Evolutionary conservation across 305 asterid genomes (phyloP).

Genomic region (Fraxinus dipetala): DNA sequence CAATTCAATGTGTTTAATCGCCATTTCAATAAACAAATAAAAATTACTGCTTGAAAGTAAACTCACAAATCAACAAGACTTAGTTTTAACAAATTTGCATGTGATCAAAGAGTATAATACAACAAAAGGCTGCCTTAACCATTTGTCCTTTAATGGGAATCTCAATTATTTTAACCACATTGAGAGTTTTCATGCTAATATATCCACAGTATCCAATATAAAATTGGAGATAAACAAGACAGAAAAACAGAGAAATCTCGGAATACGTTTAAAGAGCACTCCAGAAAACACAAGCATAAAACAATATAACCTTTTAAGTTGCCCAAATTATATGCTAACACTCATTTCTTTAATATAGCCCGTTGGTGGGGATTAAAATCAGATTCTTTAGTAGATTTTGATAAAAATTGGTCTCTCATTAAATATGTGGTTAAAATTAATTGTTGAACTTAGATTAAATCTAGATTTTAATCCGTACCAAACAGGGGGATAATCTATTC

Average conservation of each 20-base stretch:
- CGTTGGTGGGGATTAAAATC: too few species aligned
- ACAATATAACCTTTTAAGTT: conserved; percentile 42
- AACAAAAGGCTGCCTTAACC: conserved; percentile 41
- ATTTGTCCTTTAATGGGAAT: conserved; percentile 54
- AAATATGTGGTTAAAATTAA: too few species aligned
- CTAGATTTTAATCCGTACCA: too few species aligned
- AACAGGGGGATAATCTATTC: background rate
- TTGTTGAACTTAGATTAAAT: too few species aligned
- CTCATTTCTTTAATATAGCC: conserved; percentile 7
- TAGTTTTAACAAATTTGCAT: conserved; percentile 44
- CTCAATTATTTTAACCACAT: conserved; percentile 39
- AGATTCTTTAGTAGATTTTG: too few species aligned
- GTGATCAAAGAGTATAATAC: conserved; percentile 57
- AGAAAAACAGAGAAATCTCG: conserved; percentile 31
- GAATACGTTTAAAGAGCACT: conserved; percentile 32
- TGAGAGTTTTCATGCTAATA: conserved; percentile 38
- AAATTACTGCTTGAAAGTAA: conserved; percentile 24
- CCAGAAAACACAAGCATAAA: conserved; percentile 40
- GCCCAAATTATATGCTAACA: conserved; percentile 24
- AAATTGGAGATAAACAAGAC: conserved; percentile 31
- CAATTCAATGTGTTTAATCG: conserved; percentile 36
- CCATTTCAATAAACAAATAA: conserved; percentile 28
- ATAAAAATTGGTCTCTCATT: too few species aligned
- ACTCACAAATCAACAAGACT: conserved; percentile 31
- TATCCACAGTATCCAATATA: conserved; percentile 32